A percentile compares a stretch with the other conserved stretches of the same genome.
Conservation (phyloP, 352 stramenopile genomes). For the Aphanomyces invadans region DNA sequence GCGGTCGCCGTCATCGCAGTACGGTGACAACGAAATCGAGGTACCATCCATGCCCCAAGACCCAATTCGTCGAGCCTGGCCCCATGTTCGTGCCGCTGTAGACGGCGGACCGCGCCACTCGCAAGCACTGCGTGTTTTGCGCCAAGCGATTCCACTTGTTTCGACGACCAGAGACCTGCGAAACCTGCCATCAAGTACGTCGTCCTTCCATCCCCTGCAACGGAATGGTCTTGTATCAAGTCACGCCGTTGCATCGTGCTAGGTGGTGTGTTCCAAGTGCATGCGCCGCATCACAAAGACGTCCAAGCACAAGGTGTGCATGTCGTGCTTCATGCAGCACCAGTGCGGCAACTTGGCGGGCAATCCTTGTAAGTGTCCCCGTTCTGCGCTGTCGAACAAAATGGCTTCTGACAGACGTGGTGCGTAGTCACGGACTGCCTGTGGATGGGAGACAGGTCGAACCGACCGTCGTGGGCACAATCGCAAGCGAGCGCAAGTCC, state of each 20-base stretch:
- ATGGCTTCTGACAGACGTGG: not conserved
- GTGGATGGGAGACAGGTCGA: not conserved
- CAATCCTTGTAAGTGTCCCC: conserved; percentile 4
- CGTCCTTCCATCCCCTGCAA: too few relatives aligned
- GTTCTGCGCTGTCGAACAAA: too few relatives aligned
- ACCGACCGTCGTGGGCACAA: not conserved
- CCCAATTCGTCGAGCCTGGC: too few relatives aligned
- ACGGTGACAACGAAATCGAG: not conserved
- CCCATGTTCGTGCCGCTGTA: too few relatives aligned
- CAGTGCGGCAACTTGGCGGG: not conserved
- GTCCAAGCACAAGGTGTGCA: conserved; percentile 5
- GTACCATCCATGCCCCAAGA: not conserved
- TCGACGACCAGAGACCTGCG: not conserved
- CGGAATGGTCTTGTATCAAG: too few relatives aligned
- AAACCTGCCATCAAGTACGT: conserved; percentile 13
- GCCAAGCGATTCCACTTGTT: conserved; percentile 9
- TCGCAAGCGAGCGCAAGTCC: not conserved
- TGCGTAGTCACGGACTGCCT: not conserved
- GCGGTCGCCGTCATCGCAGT: not conserved
- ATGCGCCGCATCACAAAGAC: conserved; percentile 15
- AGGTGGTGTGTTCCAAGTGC: conserved; percentile 9
- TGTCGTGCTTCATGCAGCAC: conserved; percentile 11
- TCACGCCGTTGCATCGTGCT: too few relatives aligned
- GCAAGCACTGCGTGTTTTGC: conserved; percentile 2
- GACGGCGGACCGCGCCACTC: not conserved